Evolutionary conservation across 2,329 filamentous ascomycete species (phyloP).

Genomic region (Ophioceras dolichostomum): DNA sequence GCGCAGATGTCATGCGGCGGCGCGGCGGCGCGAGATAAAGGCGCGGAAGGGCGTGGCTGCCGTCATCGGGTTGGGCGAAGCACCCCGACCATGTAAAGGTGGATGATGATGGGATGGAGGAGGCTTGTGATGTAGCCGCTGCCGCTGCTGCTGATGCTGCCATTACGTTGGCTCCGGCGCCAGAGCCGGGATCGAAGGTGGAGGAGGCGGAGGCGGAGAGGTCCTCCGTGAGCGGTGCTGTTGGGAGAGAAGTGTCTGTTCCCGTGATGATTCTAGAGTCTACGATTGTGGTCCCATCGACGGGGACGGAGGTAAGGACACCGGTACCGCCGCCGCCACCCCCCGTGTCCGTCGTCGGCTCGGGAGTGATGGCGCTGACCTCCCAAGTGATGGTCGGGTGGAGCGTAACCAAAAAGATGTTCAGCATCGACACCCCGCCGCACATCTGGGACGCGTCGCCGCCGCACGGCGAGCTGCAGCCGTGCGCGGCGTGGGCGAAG

Average conservation of each 20-base stretch:
- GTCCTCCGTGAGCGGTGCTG: too few species aligned
- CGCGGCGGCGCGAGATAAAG: background rate
- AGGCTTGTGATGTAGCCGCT: too few species aligned
- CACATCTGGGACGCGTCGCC: conserved; percentile 11
- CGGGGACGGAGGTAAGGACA: too few species aligned
- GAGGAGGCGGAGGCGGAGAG: too few species aligned
- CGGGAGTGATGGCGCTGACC: background rate
- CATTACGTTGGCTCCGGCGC: too few species aligned
- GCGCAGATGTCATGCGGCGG: conserved; percentile 27
- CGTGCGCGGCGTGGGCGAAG: conserved; percentile 6
- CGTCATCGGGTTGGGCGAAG: background rate
- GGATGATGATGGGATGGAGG: background rate
- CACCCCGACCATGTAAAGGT: background rate
- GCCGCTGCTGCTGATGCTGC: too few species aligned
- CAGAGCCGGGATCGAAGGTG: too few species aligned
- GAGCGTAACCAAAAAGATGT: conserved; percentile 5
- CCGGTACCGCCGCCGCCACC: too few species aligned
- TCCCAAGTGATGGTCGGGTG: background rate
- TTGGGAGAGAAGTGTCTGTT: too few species aligned
- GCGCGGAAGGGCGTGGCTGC: background rate
- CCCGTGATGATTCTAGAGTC: too few species aligned
- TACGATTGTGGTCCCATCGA: too few species aligned
- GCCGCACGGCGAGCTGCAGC: conserved; percentile 11
- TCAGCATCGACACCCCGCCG: conserved; percentile 11
- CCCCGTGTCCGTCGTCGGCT: too few species aligned